Evolutionary conservation across 257 asterid species (phyloP).

Genomic region (Perilla frutescens): DNA sequence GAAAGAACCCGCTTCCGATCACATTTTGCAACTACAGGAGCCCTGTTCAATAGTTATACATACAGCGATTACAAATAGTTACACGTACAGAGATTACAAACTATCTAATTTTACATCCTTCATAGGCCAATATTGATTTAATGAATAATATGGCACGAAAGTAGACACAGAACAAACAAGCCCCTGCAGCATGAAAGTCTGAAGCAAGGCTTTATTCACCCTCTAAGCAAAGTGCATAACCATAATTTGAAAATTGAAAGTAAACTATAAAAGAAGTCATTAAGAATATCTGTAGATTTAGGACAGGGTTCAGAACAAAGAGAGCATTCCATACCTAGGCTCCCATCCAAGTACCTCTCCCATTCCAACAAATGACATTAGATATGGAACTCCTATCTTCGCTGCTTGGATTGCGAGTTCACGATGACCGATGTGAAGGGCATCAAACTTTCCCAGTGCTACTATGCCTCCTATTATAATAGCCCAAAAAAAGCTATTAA

Average conservation of each 20-base stretch:
- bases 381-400: constrained; percentile 78
- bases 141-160: not conserved
- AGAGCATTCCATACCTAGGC: constrained; percentile 65
- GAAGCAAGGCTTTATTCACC: not conserved
- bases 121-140: constrained; percentile 6
- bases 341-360: constrained; percentile 96
- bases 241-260: not conserved
- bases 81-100: constrained; percentile 24
- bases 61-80: constrained; percentile 16
- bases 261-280: constrained; percentile 3
- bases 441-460: constrained; percentile 97
- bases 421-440: constrained; percentile 98
- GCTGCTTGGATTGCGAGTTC: constrained; percentile 98
- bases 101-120: constrained; percentile 17
- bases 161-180: constrained; percentile 1
- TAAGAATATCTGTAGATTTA: not conserved
- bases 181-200: constrained; percentile 7
- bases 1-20: constrained; percentile 88
- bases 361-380: constrained; percentile 90
- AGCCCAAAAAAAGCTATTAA: constrained; percentile 26
- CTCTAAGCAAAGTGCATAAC: not conserved
- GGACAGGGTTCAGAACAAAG: constrained; percentile 23
- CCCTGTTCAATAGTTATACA: constrained; percentile 50
- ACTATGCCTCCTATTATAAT: constrained; percentile 77
- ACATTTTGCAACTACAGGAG: constrained; percentile 86